Base-by-base conservation (phyloP, 1,284 basidiomycete species). In the Mycena sp. region DNA sequence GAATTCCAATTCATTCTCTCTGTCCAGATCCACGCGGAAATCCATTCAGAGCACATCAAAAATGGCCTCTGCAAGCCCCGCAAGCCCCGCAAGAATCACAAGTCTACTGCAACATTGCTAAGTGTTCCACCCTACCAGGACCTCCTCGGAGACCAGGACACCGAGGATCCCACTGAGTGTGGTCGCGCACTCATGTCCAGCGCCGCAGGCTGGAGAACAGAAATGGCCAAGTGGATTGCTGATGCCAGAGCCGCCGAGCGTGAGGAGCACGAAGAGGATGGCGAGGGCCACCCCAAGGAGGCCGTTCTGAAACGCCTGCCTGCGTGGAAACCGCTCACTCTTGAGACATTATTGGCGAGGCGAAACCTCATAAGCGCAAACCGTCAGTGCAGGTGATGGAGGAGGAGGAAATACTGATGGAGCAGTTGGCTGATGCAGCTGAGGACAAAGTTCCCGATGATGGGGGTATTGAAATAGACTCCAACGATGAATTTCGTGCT, bases 111-210 rank as follows among this genome's bases (percentile, higher is more conserved):
- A 16, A 45, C 62, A 48, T 59, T 72, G 11, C 61, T 72, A 10
- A 45, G 38, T n/a, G 67, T 72, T 4, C 69, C 69, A 0, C 61
- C 46, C 3, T 72, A 69, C 59, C 62, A 63, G 3, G 59, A 70
- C 37, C 37, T 70, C n/a, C 41, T 70, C 28, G 65, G 64, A 28
- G 65, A 68, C 19, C 30, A 58, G 21, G 61, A 65, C 16, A 60
- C 53, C 52, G 48, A 45, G 30, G 57, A 60, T 35, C 40, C 30
- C 3, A 14, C 6, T 25, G 32, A 32, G 14, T 43, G 19, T 11
- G 50, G 48, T 23, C 50, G 58, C 19, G 58, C 19, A 11, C 28
- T 71, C 23, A 52, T 71, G 4, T 66, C 59, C 16, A 63, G 67
- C 48, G 37, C 26, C 1, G 51, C 10, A 7, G 45, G 29, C 28